Evolutionary conservation across 345 rosid species (phyloP).

Genomic region (Laguncularia racemosa): DNA sequence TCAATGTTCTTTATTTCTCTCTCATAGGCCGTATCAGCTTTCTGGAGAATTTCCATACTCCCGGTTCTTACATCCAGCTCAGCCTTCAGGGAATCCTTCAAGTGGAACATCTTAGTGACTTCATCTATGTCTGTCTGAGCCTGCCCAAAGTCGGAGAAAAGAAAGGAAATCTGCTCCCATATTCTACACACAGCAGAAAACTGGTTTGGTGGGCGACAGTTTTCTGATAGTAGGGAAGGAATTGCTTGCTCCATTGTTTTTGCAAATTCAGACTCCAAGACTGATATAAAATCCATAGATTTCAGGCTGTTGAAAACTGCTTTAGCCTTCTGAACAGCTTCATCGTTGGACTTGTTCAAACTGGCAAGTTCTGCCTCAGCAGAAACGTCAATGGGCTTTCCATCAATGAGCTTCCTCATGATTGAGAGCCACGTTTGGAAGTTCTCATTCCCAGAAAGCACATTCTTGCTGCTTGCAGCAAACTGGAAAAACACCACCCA

Average conservation of each 20-base stretch:
- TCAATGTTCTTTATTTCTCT: slow-evolving; percentile 9
- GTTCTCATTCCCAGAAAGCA: slow-evolving; percentile 8
- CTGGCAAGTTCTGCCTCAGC: slow-evolving; percentile 16
- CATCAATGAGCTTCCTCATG: slow-evolving; percentile 19
- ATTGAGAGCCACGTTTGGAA: slow-evolving; percentile 13
- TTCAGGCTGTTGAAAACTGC: slow-evolving; percentile 13
- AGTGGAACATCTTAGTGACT: slow-evolving; percentile 6
- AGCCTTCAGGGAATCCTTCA: slow-evolving; percentile 11
- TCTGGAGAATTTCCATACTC: slow-evolving; percentile 14
- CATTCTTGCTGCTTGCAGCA: slow-evolving; percentile 12
- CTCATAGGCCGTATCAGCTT: slow-evolving; percentile 7
- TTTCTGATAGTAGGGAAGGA: slow-evolving; percentile 14
- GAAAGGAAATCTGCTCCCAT: slow-evolving; percentile 16
- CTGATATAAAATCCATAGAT: slow-evolving; percentile 15
- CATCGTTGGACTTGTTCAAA: slow-evolving; percentile 9
- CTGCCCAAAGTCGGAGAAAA: slow-evolving; percentile 11
- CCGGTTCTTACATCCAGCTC: slow-evolving; percentile 12
- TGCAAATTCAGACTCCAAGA: slow-evolving; percentile 11
- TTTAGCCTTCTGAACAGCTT: slow-evolving; percentile 13
- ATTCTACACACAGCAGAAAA: slow-evolving; percentile 8
- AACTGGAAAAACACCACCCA: slow-evolving; percentile 4
- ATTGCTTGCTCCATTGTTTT: slow-evolving; percentile 10
- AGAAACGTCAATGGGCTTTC: slow-evolving; percentile 17
- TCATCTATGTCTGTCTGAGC: slow-evolving; percentile 10
- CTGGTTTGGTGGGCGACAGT: slow-evolving; percentile 1